These are phyloP conservation scores for Sporothrix sp. DNA, from an alignment of 2,329 filamentous ascomycete genomes.

Conservation along the genomic window DNA sequence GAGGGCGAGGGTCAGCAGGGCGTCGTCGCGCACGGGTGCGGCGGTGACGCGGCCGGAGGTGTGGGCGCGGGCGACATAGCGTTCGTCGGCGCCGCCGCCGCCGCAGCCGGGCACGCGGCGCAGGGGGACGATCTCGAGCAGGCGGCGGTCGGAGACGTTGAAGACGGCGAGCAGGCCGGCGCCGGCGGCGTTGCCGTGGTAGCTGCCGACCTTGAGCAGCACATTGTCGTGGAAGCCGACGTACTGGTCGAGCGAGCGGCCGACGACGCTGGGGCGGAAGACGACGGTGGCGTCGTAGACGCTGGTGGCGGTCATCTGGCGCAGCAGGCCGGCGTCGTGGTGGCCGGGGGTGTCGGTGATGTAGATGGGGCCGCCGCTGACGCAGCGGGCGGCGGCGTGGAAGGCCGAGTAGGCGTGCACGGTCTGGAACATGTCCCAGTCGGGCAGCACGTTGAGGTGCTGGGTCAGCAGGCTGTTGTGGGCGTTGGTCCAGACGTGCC, in stretches of 20 bases:
- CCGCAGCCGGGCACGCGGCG: constrained; percentile 51
- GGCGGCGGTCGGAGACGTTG: constrained; percentile 56
- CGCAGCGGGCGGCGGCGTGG: constrained; percentile 80
- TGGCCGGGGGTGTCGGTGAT: constrained; percentile 84
- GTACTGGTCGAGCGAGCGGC: constrained; percentile 65
- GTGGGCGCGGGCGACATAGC: constrained; percentile 69
- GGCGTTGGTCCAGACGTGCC: constrained; percentile 93
- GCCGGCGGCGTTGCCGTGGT: constrained; percentile 54
- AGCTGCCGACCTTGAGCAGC: constrained; percentile 69
- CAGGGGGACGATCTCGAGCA: constrained; percentile 62
- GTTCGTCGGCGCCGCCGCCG: constrained; percentile 19
- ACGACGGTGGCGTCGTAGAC: constrained; percentile 65
- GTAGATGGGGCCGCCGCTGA: constrained; percentile 87
- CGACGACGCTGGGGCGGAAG: constrained; percentile 65
- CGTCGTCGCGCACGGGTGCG: constrained; percentile 35
- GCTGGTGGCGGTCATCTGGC: constrained; percentile 71
- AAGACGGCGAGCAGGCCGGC: constrained; percentile 75
- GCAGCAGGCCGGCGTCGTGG: constrained; percentile 65
- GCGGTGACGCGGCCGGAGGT: constrained; percentile 51
- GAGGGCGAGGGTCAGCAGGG: constrained; percentile 52
- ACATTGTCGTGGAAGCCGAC: constrained; percentile 62
- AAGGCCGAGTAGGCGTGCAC: constrained; percentile 62
- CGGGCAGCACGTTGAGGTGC: constrained; percentile 77
- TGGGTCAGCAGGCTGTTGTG: constrained; percentile 77
- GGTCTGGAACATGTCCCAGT: constrained; percentile 67